phyloP scores from a whole-genome alignment of 2,329 filamentous ascomycete species.

The Trichothecium roseum region DNA sequence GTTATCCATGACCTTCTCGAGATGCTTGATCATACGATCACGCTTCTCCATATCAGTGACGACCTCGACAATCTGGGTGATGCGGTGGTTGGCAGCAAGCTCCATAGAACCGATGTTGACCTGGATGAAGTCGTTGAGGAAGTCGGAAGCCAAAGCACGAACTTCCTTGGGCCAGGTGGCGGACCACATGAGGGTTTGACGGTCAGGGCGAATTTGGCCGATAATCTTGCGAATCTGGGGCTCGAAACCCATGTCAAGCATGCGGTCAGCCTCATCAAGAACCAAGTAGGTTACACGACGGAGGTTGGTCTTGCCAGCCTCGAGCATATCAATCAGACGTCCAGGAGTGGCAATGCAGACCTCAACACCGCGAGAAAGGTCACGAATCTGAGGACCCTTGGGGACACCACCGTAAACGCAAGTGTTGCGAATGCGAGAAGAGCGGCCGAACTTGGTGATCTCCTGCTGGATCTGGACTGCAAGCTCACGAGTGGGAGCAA shows the following conservation, averaged over 20 bases:
- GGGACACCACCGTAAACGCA: conserved; percentile 99
- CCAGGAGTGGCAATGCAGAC: conserved; percentile 97
- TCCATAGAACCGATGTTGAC: conserved; percentile 98
- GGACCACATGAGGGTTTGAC: conserved; percentile 99
- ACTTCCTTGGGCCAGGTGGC: conserved; percentile 99
- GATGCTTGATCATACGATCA: conserved; percentile 91
- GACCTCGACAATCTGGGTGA: conserved; percentile 95
- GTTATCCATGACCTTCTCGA: conserved; percentile 97
- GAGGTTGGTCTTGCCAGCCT: conserved; percentile 95
- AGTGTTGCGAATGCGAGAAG: conserved; percentile 94
- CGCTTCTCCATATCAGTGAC: conserved; percentile 96
- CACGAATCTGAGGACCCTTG: conserved; percentile 93
- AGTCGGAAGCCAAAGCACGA: conserved; percentile 80
- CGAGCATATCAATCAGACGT: conserved; percentile 96
- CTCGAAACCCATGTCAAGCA: conserved; percentile 99
- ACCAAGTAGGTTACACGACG: conserved; percentile 96
- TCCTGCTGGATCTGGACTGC: conserved; percentile 98
- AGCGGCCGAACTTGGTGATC: conserved; percentile 97
- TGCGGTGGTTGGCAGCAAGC: conserved; percentile 91
- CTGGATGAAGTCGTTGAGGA: conserved; percentile 92
- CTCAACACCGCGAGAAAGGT: conserved; percentile 89
- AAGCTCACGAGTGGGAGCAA: conserved; percentile 93
- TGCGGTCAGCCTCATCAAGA: conserved; percentile 97
- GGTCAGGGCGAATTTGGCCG: conserved; percentile 90
- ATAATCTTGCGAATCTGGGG: conserved; percentile 99